Base-by-base conservation (phyloP, 768 basidiomycete species). In the Boletus pseudo-olivaceus region DNA sequence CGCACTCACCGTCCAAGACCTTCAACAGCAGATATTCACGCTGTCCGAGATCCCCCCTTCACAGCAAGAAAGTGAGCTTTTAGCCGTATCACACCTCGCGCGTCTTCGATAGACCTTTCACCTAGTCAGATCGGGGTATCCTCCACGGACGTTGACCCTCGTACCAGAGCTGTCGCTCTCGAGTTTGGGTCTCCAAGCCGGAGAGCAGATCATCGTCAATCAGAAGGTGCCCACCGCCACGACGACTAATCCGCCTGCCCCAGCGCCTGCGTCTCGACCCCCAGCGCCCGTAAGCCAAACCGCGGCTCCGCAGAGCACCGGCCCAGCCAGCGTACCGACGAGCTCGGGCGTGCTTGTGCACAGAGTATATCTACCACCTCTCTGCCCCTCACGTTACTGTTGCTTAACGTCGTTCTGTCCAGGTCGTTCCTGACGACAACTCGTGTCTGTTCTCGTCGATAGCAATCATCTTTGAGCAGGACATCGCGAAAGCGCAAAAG, bases 361-460 rank as follows among this genome's bases (percentile, higher is more conserved):
- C 64, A 75, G 87, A 55, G 91, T 90, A 65, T 27, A 44, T 26
- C 34, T 12, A 37, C 43, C 34, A 34, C 43, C 44, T 26, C 19
- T 1, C 33, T 23, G 0, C 41, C 7, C 23, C 38, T 44, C 49
- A 35, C 62, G 40, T 46, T 62, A 34, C 57, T 33, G 43, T 57
- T 35, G 19, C 27, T 48, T 1, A 23, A 52, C 37, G 11, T 19
- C n/a, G 8, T 7, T 15, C 20, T 23, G 29, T 45, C 15, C 26
- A 90, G 83, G 78, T 93, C 51, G 92, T 96, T 17, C 95, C 94
- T n/a, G 96, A 98, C 64, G 96, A 98, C 72, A 98, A 98, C 64
- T 90, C 93, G 1, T 98, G 96, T 69, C 75, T 98, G 30, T 98
- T 98, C 74, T 88, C 88, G 4, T 85, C 93, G 3, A 76, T 92